Percentiles rank a stretch among this genome's conserved stretches.
Conservation (phyloP, 75 land plant genomes). For the Ceratopteris richardii region DNA sequence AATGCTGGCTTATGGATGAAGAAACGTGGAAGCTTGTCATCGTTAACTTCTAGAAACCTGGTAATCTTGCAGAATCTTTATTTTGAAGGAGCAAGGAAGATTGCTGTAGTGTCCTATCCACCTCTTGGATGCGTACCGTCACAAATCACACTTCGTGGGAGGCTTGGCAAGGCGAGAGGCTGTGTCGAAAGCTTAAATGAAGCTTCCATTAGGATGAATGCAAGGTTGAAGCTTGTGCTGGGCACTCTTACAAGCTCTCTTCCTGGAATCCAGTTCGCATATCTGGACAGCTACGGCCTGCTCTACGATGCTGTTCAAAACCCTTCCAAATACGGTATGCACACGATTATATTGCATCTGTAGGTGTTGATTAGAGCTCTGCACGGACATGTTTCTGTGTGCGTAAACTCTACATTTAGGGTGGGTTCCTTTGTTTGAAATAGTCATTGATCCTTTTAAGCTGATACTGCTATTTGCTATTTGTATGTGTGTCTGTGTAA, state of each 20-base stretch:
- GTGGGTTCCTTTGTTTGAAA: no score
- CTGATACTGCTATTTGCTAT: no score
- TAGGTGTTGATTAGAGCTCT: not conserved
- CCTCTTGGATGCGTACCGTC: slow-evolving; percentile 15
- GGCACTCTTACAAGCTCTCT: not conserved
- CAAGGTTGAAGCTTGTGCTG: not conserved
- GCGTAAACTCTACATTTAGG: no score
- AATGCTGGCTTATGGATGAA: no score
- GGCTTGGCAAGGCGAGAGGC: not conserved
- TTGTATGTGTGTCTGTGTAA: no score
- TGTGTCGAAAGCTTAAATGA: not conserved
- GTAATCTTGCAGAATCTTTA: slow-evolving; percentile 13
- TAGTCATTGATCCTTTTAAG: no score
- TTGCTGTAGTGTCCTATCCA: slow-evolving; percentile 8
- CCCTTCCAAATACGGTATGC: slow-evolving; percentile 14
- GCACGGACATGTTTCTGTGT: no score
- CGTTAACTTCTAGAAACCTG: no score
- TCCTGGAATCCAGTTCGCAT: slow-evolving; percentile 9
- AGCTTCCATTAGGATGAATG: not conserved
- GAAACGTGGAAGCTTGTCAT: no score
- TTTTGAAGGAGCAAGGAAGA: slow-evolving; percentile 5
- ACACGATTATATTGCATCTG: not conserved
- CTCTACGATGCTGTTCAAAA: not conserved
- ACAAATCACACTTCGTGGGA: slow-evolving; percentile 2
- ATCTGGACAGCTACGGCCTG: slow-evolving; percentile 8